Evolutionary conservation across 2,329 filamentous ascomycete species (phyloP), one percentile per base, ranked within the genome.

Genomic region (Trichoderma arundinaceum): DNA sequence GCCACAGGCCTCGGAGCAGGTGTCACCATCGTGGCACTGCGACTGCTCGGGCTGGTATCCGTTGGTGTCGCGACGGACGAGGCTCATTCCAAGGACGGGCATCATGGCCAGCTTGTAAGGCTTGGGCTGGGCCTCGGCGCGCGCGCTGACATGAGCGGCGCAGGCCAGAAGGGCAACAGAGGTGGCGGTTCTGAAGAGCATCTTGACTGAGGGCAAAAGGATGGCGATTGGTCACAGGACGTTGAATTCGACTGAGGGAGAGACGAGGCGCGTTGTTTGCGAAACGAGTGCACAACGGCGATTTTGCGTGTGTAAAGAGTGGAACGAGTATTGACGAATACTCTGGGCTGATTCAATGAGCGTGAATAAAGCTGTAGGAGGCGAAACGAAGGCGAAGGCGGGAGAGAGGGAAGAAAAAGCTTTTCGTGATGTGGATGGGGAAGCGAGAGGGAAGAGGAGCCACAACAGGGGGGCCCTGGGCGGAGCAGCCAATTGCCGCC

Each of bases 1-100:
- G 56, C 85, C 85, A 74, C 85, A 88, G 53, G 85, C 84, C 69
- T 85, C 80, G 56, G 79, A 79, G 76, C 85, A 88, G 44, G 83
- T 85, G 62, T 75, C 72, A 67, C 84, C 85, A 13, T 75, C 71
- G 57, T 80, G 80, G 73, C 85, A 88, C 67, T 77, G 71, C 63
- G 77, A 78, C 74, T 81, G 77, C 66, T 80, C 77, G 61, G 81
- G 85, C 75, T 77, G 76, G 76, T 84, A 87, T 70, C 79, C 84
- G 72, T 74, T 76, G 69, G 73, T 79, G 71, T 77, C 77, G 73
- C 82, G 82, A 71, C 76, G 79, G 53, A 74, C 73, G 59, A 84
- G 74, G 66, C 81, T 80, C 69, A 83, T 68, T 56, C 75, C 76
- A 60, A 73, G 72, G 63, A 79, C 67, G 66, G 76, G 70, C 73